phyloP scores from a whole-genome alignment of 306 rosid genomes.

The Quercus wislizeni region DNA sequence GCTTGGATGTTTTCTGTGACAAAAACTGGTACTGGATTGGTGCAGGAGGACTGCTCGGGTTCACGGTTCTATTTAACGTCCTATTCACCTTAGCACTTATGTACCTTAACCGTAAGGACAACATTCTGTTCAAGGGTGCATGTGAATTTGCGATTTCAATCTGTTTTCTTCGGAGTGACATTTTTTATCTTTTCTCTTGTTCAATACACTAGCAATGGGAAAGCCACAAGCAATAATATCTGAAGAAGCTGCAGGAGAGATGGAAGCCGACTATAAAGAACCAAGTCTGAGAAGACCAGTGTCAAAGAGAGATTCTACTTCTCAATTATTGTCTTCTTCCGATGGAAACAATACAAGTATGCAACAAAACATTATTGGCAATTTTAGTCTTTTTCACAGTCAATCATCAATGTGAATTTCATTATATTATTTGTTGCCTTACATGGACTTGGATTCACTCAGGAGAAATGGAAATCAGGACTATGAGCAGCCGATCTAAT shows the following conservation, averaged over 20 bases:
- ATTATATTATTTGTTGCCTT: constrained; percentile 15
- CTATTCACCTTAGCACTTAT: constrained; percentile 77
- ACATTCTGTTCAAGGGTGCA: constrained; percentile 13
- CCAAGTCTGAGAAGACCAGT: constrained; percentile 66
- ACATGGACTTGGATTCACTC: constrained; percentile 16
- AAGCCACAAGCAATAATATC: constrained; percentile 77
- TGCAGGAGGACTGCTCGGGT: constrained; percentile 58
- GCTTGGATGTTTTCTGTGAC: constrained; percentile 45
- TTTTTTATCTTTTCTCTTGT: constrained; percentile 9
- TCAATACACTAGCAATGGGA: constrained; percentile 55
- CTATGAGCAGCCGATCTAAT: constrained; percentile 65
- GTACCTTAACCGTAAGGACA: constrained; percentile 73
- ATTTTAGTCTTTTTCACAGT: neutral
- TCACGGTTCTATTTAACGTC: constrained; percentile 61
- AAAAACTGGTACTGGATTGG: constrained; percentile 85
- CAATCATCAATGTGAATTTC: neutral
- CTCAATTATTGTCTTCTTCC: constrained; percentile 50
- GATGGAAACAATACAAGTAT: constrained; percentile 78
- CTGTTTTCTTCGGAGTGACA: constrained; percentile 5
- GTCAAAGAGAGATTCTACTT: constrained; percentile 37
- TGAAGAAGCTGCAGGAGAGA: constrained; percentile 68
- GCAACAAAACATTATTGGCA: constrained; percentile 1
- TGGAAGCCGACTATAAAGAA: constrained; percentile 48
- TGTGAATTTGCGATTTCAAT: neutral
- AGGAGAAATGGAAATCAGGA: constrained; percentile 78